A percentile compares a stretch with the other conserved stretches of the same genome.
Conservation (phyloP, 495 filamentous ascomycete species). For the Cenococcum geophilum region DNA sequence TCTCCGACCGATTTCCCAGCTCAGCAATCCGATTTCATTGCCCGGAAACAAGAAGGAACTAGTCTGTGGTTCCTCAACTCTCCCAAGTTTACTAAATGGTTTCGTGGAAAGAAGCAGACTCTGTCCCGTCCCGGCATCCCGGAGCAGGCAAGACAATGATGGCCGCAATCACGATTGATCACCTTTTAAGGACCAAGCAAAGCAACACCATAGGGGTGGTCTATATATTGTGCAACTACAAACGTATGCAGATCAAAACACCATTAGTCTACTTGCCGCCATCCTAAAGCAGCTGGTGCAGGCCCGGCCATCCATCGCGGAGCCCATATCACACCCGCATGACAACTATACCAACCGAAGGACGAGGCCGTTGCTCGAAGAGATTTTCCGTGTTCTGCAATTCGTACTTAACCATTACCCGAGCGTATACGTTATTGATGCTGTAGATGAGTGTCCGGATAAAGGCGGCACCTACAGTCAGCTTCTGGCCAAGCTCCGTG, state of each 20-base stretch:
- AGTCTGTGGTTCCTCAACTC: too few species aligned
- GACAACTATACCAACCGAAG: background rate
- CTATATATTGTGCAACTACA: slow-evolving; percentile 41
- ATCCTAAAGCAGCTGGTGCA: slow-evolving; percentile 40
- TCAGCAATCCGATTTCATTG: too few species aligned
- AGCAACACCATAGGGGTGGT: slow-evolving; percentile 28
- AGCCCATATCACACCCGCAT: background rate
- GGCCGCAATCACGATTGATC: too few species aligned
- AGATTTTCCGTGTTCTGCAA: too few species aligned
- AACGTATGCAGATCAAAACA: slow-evolving; percentile 35
- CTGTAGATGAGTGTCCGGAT: slow-evolving; percentile 41
- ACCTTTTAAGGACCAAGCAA: background rate
- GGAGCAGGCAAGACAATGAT: too few species aligned
- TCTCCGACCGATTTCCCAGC: too few species aligned
- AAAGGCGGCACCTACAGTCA: slow-evolving; percentile 20
- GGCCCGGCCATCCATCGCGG: background rate
- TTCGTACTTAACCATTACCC: too few species aligned
- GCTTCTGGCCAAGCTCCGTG: slow-evolving; percentile 34
- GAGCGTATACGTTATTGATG: slow-evolving; percentile 45
- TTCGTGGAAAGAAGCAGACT: too few species aligned
- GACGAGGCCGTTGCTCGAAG: background rate
- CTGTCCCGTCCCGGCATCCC: too few species aligned
- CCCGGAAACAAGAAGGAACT: too few species aligned
- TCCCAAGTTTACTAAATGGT: too few species aligned
- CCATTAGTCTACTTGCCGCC: slow-evolving; percentile 33